Evolutionary conservation across 257 asterid genomes (phyloP).

Genomic region (Jacaranda mimosifolia): DNA sequence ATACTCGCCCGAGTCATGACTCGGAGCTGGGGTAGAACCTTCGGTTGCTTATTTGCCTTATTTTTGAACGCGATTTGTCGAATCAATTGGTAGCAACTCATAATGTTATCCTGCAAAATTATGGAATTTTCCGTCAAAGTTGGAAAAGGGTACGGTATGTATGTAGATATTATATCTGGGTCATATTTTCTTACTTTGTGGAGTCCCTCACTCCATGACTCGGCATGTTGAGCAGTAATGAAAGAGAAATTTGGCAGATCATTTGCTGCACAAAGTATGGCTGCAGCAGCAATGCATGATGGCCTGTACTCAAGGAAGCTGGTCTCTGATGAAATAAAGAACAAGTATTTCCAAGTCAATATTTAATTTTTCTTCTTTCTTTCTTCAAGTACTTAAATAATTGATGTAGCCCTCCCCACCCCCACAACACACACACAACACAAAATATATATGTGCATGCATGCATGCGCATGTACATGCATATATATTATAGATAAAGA

Average conservation of each 20-base stretch:
- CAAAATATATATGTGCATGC: conserved; percentile 3
- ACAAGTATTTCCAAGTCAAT: conserved; percentile 7
- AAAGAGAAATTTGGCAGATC: conserved; percentile 77
- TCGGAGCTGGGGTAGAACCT: conserved; percentile 82
- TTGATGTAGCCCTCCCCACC: neutral
- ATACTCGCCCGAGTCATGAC: conserved; percentile 71
- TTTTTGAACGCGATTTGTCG: conserved; percentile 33
- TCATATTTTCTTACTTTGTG: conserved; percentile 58
- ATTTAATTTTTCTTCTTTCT: neutral
- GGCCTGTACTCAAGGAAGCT: conserved; percentile 82
- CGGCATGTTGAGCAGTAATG: conserved; percentile 79
- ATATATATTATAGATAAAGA: neutral
- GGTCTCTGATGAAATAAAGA: conserved; percentile 54
- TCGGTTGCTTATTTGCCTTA: conserved; percentile 63
- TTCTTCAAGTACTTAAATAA: neutral
- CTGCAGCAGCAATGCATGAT: conserved; percentile 91
- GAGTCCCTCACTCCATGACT: conserved; percentile 91
- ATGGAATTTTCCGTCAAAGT: neutral
- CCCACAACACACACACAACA: neutral
- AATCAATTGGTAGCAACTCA: conserved; percentile 64
- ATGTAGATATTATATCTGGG: too few relatives aligned
- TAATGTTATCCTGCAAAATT: conserved; percentile 68
- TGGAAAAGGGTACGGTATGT: neutral
- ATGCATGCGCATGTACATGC: conserved; percentile 11
- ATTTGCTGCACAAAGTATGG: conserved; percentile 80